Evolutionary conservation across 148 eudicot species (phyloP).

Genomic region (Selenicereus undatus): DNA sequence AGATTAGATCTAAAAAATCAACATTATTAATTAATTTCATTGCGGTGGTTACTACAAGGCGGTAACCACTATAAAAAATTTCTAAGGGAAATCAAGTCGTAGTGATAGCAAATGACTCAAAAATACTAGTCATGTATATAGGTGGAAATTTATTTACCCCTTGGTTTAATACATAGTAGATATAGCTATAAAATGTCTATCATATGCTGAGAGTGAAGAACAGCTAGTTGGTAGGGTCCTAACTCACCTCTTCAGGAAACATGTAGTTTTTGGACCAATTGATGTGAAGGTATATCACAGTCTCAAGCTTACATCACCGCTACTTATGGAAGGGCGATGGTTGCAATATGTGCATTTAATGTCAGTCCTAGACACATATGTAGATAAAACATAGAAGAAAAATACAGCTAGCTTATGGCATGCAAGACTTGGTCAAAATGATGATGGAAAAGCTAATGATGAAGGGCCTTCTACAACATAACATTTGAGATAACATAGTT

Average conservation of each 20-base stretch:
- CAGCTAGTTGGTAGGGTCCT: conserved; percentile 9
- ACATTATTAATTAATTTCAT: too few relatives aligned
- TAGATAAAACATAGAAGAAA: conserved; percentile 21
- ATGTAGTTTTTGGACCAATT: neutral
- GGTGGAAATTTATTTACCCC: too few relatives aligned
- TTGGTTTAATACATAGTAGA: too few relatives aligned
- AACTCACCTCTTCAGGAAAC: neutral
- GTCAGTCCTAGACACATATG: conserved; percentile 4
- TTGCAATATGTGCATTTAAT: conserved; percentile 14
- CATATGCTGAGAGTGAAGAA: conserved; percentile 14
- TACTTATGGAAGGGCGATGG: conserved; percentile 2
- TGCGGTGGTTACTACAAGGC: too few relatives aligned
- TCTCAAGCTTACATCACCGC: neutral
- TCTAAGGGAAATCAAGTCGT: too few relatives aligned
- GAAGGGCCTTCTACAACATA: neutral
- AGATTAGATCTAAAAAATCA: too few relatives aligned
- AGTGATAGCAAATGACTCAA: too few relatives aligned
- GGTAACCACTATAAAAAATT: too few relatives aligned
- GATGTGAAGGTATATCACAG: conserved; percentile 5
- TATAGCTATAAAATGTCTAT: neutral
- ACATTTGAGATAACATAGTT: neutral
- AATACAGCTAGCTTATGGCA: neutral
- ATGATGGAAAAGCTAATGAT: neutral
- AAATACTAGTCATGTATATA: too few relatives aligned
- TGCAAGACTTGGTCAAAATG: neutral